Conservation (phyloP, 805 yeast genomes). For the Phaffomyces thermotolerans region DNA sequence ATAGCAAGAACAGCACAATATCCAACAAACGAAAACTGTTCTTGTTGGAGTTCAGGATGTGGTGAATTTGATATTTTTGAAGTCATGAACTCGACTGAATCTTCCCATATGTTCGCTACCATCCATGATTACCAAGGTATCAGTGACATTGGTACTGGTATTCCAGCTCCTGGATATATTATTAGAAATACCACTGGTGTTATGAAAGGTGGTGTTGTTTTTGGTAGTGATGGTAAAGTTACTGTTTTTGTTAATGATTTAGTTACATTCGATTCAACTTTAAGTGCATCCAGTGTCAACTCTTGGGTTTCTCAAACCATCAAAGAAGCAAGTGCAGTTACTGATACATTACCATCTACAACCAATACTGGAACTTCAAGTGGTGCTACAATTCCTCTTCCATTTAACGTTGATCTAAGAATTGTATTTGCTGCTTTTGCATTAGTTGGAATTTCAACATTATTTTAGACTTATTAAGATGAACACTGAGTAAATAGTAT, state of each 20-base stretch:
- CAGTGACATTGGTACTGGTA: conserved; percentile 52
- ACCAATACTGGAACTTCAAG: conserved; percentile 27
- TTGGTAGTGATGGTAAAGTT: conserved; percentile 53
- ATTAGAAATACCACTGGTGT: conserved; percentile 41
- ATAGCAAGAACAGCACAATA: conserved; percentile 74
- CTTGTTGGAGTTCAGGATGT: conserved; percentile 74
- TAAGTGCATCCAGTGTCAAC: conserved; percentile 20
- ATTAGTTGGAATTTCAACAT: conserved; percentile 11
- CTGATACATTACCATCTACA: conserved; percentile 27
- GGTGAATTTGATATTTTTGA: conserved; percentile 78
- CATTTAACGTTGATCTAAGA: conserved; percentile 14
- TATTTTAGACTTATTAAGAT: conserved; percentile 3
- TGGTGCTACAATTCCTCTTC: conserved; percentile 9
- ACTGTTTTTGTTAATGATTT: conserved; percentile 53
- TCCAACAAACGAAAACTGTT: conserved; percentile 52
- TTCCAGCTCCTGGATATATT: conserved; percentile 49
- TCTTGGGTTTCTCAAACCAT: conserved; percentile 36
- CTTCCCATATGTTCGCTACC: conserved; percentile 52
- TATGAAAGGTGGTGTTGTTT: conserved; percentile 69
- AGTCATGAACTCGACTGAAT: conserved; percentile 56
- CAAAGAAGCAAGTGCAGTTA: conserved; percentile 22
- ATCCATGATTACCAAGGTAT: conserved; percentile 74
- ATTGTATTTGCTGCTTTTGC: conserved; percentile 18
- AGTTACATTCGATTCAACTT: conserved; percentile 41
- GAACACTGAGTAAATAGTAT: no score